Evolutionary conservation across 495 filamentous ascomycete species (phyloP), one percentile per base, ranked within the genome.

Genomic region (Aspergillus bertholletiae): DNA sequence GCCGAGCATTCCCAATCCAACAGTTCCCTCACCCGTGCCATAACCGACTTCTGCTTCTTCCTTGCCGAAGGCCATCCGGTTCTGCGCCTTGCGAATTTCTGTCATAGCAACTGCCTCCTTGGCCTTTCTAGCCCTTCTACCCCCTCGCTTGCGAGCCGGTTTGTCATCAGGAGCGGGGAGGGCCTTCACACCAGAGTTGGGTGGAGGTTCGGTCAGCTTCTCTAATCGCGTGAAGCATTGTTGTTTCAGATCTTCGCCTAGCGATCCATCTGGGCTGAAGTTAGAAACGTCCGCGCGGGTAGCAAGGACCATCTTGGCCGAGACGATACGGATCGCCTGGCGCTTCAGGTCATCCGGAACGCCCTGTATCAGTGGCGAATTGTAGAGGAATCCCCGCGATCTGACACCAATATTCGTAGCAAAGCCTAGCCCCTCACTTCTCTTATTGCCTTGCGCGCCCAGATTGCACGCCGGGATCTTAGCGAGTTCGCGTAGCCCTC

Each of bases 61-160:
- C 62, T 95, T 94, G 47, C 93, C 93, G 59, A 98, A 98, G 0
- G 88, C 91, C 80, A 98, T 86, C 21, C 94, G 84, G 72, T 98
- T 98, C 72, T 96, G 93, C 7, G 92, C 91, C 65, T 97, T 97
- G 52, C 92, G 88, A 27, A 98, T 76, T 52, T 98, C 94, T 2
- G 94, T 98, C 92, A 97, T 96, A 54, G 94, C 93, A 6, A 88
- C 88, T 8, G 92, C 92, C 74, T 97, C 95, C 78, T 98, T 98
- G 55, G 92, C 94, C 68, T 96, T 96, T 35, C 94, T 82, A 5
- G 92, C 94, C 56, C 92, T 81, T 24, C 95, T 80, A 45, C 94
- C 94, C 68, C 94, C 94, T 59, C 94, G 89, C 73, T 98, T 98
- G 18, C 92, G 78, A 15, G 90, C 85, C 13, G 89, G 94, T 71